phyloP scores from a whole-genome alignment of 345 rosid species.

The Durio zibethinus region DNA sequence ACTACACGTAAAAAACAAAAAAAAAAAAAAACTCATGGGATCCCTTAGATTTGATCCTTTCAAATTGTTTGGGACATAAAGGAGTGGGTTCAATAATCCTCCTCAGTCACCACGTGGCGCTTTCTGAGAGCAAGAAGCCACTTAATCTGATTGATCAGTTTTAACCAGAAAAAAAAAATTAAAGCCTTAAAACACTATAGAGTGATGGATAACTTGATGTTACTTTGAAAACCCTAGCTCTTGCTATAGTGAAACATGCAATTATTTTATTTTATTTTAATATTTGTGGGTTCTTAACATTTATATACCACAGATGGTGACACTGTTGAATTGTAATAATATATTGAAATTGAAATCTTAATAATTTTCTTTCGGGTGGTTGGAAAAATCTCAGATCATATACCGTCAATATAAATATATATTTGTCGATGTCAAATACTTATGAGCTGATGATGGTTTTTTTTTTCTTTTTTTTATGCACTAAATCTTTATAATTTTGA shows the following conservation, averaged over 20 bases:
- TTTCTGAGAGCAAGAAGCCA: background rate
- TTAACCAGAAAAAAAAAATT: background rate
- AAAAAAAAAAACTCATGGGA: background rate
- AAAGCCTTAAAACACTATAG: background rate
- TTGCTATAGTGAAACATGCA: background rate
- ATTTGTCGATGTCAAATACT: background rate
- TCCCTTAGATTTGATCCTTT: background rate
- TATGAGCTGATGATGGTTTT: background rate
- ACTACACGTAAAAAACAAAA: background rate
- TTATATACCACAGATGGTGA: background rate
- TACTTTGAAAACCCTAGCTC: background rate
- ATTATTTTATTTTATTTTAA: background rate
- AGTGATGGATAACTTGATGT: background rate
- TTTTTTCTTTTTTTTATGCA: background rate
- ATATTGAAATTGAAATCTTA: background rate
- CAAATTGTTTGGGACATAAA: background rate
- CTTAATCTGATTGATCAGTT: background rate
- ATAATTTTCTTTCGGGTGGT: background rate
- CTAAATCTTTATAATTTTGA: background rate
- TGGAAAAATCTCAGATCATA: background rate
- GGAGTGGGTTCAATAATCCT: background rate
- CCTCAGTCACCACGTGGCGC: slow-evolving; percentile 3
- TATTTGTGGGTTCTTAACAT: background rate
- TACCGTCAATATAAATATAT: background rate
- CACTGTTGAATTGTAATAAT: background rate